Base-by-base conservation (phyloP, 2,329 filamentous ascomycete genomes). In the Periconia sp. region DNA sequence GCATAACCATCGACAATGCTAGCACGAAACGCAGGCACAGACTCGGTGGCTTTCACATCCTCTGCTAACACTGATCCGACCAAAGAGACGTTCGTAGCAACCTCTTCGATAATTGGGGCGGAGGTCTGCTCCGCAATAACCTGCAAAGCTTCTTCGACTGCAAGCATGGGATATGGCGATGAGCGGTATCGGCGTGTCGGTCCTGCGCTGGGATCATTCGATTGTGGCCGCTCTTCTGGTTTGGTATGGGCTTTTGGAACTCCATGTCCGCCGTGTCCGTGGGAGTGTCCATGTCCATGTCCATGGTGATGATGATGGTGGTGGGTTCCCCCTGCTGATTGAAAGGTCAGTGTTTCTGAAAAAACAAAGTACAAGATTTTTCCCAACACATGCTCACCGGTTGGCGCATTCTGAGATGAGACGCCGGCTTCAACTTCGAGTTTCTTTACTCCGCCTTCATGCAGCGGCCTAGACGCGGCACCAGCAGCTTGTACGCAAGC, bases 1-100 rank as follows among this genome's bases (percentile, higher is more conserved):
- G 94, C 94, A 68, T 99, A 99, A 1, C 94, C 94, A 72, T 99
- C 94, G 0, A 99, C 94, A 41, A 97, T 97, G 69, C 93, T 97
- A 17, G 94, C 94, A 54, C 92, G 82, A 75, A 96, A 99, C 0
- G 93, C 94, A 0, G 94, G 94, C 0, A 99, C 94, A 8, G 88
- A 85, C 70, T 97, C 93, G 3, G 77, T 76, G 0, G 94, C 91
- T 40, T 80, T 83, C 20, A 99, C 87, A 61, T 96, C 89, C 68
- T 92, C 86, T 0, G 93, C 92, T 1, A 99, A 78, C 0, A 97
- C 87, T 9, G 83, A 85, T 8, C 91, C 91, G 1, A 93, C 83
- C 0, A 97, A 77, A 1, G 76, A 75, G 33, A 82, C 79, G 55
- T 88, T 78, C 3, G 96, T 88, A 7, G 84, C 81, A 1, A 79